Conservation (phyloP, 1,139 yeast genomes). For the Geotrichum australiense region DNA sequence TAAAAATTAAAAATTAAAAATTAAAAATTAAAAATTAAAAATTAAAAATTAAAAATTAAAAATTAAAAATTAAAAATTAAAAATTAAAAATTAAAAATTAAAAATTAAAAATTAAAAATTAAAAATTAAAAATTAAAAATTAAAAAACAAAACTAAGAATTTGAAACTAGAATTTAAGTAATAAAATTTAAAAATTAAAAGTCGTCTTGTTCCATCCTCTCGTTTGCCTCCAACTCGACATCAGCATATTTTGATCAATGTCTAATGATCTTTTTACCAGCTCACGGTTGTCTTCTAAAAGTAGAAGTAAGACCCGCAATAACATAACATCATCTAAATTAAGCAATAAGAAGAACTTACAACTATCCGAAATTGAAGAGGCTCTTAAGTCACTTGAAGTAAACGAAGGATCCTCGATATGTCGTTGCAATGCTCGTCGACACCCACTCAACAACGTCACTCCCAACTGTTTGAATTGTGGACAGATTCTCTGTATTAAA, state of each 20-base stretch:
- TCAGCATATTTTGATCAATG: background rate
- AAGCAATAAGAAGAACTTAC: conserved; percentile 9
- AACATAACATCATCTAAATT: background rate
- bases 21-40: too few relatives aligned
- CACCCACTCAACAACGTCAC: conserved; percentile 87
- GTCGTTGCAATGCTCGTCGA: conserved; percentile 64
- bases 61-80: too few relatives aligned
- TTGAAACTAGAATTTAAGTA: background rate
- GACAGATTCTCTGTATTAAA: conserved; percentile 80
- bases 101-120: background rate
- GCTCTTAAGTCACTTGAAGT: conserved; percentile 10
- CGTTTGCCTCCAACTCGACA: background rate
- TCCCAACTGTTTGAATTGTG: conserved; percentile 92
- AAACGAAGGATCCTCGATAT: conserved; percentile 35
- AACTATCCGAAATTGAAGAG: conserved; percentile 13
- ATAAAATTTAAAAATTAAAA: background rate
- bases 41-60: too few relatives aligned
- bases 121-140: conserved; percentile 8
- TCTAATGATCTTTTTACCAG: conserved; percentile 8
- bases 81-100: too few relatives aligned
- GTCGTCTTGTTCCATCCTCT: background rate
- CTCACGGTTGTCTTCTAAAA: conserved; percentile 4
- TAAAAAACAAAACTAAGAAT: background rate
- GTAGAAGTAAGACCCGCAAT: conserved; percentile 1
- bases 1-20: too few relatives aligned